phyloP scores from a whole-genome alignment of 2,329 filamentous ascomycete genomes.

The Colletotrichum sp. region DNA sequence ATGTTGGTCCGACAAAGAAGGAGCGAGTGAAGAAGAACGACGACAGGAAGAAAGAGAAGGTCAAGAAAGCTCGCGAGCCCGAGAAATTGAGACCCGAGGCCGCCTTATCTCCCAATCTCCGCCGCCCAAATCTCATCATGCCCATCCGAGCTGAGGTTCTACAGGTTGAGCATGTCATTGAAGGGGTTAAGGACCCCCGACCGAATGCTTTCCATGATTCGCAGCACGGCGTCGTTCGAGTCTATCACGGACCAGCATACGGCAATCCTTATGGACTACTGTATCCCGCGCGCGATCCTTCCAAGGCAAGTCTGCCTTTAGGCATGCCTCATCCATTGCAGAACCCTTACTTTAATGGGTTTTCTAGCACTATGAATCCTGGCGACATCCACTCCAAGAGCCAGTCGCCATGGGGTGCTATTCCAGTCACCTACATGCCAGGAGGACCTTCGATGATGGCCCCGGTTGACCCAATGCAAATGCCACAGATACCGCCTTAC shows the following conservation, averaged over 20 bases:
- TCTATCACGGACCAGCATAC: slow-evolving; percentile 63
- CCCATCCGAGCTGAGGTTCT: slow-evolving; percentile 54
- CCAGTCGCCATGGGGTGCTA: slow-evolving; percentile 15
- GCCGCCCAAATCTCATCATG: slow-evolving; percentile 50
- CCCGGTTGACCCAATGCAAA: slow-evolving; percentile 5
- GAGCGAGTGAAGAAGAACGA: background rate
- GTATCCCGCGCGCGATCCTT: slow-evolving; percentile 47
- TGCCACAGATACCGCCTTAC: slow-evolving; percentile 3
- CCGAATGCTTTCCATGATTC: slow-evolving; percentile 66
- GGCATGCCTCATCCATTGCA: slow-evolving; percentile 48
- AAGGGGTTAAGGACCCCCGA: slow-evolving; percentile 55
- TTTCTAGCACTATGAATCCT: slow-evolving; percentile 27
- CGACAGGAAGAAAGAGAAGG: slow-evolving; percentile 7
- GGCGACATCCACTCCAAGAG: slow-evolving; percentile 8
- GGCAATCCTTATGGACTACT: slow-evolving; percentile 53
- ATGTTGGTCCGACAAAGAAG: slow-evolving; percentile 3
- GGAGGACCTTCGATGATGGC: slow-evolving; percentile 1
- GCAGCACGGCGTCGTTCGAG: slow-evolving; percentile 55
- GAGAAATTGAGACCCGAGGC: slow-evolving; percentile 26
- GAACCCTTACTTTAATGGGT: slow-evolving; percentile 49
- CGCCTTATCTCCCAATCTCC: slow-evolving; percentile 33
- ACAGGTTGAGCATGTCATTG: slow-evolving; percentile 61
- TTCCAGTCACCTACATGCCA: background rate
- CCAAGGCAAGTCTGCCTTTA: slow-evolving; percentile 38
- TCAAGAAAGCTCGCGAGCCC: slow-evolving; percentile 13